Evolutionary conservation across 441 rosid species (phyloP).

Genomic region (Dalechampia spathulata): DNA sequence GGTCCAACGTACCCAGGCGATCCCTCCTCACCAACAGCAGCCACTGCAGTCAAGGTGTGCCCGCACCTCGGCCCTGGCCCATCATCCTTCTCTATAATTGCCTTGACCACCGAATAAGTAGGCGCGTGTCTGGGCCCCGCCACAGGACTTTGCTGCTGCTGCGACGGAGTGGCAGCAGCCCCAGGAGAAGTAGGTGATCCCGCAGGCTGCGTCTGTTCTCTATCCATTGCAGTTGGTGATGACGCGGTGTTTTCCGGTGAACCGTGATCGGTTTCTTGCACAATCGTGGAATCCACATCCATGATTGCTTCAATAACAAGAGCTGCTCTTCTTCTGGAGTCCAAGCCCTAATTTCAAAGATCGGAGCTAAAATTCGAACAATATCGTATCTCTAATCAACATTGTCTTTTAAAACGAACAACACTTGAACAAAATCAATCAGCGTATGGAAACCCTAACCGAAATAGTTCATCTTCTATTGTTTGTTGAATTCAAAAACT

Average conservation of each 20-base stretch:
- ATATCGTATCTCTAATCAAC: constrained; percentile 40
- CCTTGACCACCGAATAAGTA: constrained; percentile 73
- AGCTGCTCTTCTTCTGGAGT: constrained; percentile 13
- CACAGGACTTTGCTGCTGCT: constrained; percentile 44
- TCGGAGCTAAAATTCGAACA: constrained; percentile 37
- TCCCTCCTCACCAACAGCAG: constrained; percentile 94
- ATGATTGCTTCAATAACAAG: too few species aligned
- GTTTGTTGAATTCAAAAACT: not conserved
- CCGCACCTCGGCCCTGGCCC: constrained; percentile 98
- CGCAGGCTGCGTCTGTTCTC: constrained; percentile 37
- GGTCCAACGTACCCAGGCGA: constrained; percentile 74
- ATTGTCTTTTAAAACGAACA: too few species aligned
- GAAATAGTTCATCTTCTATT: constrained; percentile 16
- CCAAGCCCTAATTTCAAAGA: constrained; percentile 45
- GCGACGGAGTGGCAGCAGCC: too few species aligned
- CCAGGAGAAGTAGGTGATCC: constrained; percentile 16
- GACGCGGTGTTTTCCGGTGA: constrained; percentile 27
- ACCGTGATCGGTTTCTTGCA: constrained; percentile 59
- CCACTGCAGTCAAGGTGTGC: constrained; percentile 88
- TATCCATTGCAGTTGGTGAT: constrained; percentile 44
- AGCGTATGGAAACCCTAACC: constrained; percentile 36
- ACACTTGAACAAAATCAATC: too few species aligned
- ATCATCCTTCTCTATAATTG: constrained; percentile 77
- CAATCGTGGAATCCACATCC: constrained; percentile 81
- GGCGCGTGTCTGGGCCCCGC: constrained; percentile 89